Percentiles rank a stretch among this genome's conserved stretches.
Evolutionary conservation across 768 basidiomycete genomes (phyloP).

Genomic region (Cystofilobasidium bisporidii): DNA sequence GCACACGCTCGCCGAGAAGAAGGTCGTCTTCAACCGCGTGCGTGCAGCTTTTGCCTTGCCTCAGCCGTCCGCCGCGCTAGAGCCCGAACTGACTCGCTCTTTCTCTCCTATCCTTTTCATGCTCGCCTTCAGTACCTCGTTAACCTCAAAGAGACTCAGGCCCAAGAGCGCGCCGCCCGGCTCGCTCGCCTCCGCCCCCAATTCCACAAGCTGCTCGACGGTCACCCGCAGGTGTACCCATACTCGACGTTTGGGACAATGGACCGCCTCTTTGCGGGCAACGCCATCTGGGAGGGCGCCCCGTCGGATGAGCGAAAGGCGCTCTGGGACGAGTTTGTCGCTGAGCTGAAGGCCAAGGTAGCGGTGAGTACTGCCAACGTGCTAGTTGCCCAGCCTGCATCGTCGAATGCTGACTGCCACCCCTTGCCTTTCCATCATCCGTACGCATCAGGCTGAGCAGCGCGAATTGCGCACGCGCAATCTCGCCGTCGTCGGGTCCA

Average conservation of each 20-base stretch:
- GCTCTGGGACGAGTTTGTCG: slow-evolving; percentile 85
- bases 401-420: background rate
- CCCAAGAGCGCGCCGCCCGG: slow-evolving; percentile 73
- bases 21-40: slow-evolving; percentile 86
- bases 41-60: slow-evolving; percentile 31
- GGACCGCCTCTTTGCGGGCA: slow-evolving; percentile 71
- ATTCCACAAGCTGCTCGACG: slow-evolving; percentile 71
- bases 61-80: too few relatives aligned
- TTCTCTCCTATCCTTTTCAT: too few relatives aligned
- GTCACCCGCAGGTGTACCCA: slow-evolving; percentile 78
- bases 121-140: slow-evolving; percentile 56
- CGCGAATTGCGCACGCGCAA: slow-evolving; percentile 47
- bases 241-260: slow-evolving; percentile 86
- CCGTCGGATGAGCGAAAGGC: slow-evolving; percentile 74
- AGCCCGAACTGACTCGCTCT: background rate
- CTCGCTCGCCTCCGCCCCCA: slow-evolving; percentile 74
- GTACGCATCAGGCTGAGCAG: slow-evolving; percentile 28
- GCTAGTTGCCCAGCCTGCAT: background rate
- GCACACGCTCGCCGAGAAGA: slow-evolving; percentile 87
- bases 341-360: slow-evolving; percentile 76
- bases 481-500: slow-evolving; percentile 66
- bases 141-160: slow-evolving; percentile 65
- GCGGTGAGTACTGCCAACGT: slow-evolving; percentile 44
- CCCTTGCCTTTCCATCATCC: slow-evolving; percentile 33
- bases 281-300: slow-evolving; percentile 76